These are phyloP conservation scores for Metschnikowia colocasiae DNA, from an alignment of 805 yeast species.

Conservation along the genomic window DNA sequence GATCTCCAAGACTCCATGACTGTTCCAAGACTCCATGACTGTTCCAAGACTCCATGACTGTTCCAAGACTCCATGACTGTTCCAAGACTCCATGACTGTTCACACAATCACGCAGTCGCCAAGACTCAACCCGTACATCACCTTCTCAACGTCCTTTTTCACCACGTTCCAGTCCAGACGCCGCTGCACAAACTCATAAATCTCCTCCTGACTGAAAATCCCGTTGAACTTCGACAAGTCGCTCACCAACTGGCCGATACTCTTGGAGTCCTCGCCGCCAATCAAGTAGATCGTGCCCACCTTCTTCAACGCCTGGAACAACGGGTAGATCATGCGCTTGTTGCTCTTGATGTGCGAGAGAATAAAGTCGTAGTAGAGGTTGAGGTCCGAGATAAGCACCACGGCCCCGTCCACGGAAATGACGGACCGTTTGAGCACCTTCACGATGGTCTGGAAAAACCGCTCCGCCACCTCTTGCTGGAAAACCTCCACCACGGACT, in stretches of 20 bases:
- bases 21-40: no score
- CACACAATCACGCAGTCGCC: conserved; percentile 68
- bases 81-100: no score
- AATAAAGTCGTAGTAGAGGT: conserved; percentile 71
- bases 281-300: conserved; percentile 83
- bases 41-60: no score
- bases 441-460: conserved; percentile 71
- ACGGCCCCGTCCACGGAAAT: conserved; percentile 83
- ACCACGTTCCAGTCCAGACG: conserved; percentile 83
- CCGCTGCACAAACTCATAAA: conserved; percentile 86
- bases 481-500: conserved; percentile 82
- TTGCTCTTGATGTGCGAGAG: conserved; percentile 44
- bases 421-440: conserved; percentile 65
- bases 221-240: conserved; percentile 86
- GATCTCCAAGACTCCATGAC: no score
- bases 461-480: conserved; percentile 92
- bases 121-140: conserved; percentile 86
- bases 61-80: no score
- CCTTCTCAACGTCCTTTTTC: conserved; percentile 79
- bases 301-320: conserved; percentile 75
- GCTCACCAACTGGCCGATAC: conserved; percentile 76
- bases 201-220: conserved; percentile 85
- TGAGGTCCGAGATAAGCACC: conserved; percentile 75
- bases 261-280: conserved; percentile 67
- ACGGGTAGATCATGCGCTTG: conserved; percentile 67